Conservation (phyloP, 495 filamentous ascomycete species). For the Penicillium soppii region DNA sequence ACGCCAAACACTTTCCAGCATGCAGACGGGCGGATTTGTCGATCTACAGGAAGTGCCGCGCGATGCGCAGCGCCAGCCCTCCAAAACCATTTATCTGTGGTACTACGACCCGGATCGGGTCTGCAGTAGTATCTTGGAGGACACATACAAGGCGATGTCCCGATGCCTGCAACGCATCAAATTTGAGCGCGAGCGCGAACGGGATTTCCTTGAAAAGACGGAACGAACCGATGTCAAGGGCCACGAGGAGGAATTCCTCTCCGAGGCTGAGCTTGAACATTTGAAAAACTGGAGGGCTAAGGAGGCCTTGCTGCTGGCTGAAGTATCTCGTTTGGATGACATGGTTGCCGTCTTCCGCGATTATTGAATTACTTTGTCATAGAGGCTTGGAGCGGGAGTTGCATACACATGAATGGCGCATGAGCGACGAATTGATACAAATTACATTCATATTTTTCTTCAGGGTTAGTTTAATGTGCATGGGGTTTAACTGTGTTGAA, state of each 20-base stretch:
- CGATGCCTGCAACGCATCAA: constrained; percentile 73
- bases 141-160: constrained; percentile 87
- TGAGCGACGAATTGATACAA: constrained; percentile 15
- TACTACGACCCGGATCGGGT: constrained; percentile 78
- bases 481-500: too few species aligned
- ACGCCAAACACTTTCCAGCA: constrained; percentile 72
- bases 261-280: constrained; percentile 60
- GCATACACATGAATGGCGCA: constrained; percentile 14
- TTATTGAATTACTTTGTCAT: constrained; percentile 49
- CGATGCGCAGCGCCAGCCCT: constrained; percentile 73
- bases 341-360: constrained; percentile 80
- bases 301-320: constrained; percentile 73
- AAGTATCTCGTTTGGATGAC: constrained; percentile 79
- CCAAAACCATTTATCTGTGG: constrained; percentile 83
- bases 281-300: constrained; percentile 66
- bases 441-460: not conserved
- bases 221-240: constrained; percentile 81
- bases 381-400: not conserved
- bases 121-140: constrained; percentile 63
- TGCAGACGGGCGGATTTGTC: constrained; percentile 80
- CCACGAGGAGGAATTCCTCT: constrained; percentile 73
- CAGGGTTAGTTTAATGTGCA: too few species aligned
- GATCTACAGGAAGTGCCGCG: constrained; percentile 91
- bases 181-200: constrained; percentile 65
- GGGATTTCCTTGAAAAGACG: constrained; percentile 69